Conservation (phyloP, 257 asterid species). For the Solanum chiquidenum region DNA sequence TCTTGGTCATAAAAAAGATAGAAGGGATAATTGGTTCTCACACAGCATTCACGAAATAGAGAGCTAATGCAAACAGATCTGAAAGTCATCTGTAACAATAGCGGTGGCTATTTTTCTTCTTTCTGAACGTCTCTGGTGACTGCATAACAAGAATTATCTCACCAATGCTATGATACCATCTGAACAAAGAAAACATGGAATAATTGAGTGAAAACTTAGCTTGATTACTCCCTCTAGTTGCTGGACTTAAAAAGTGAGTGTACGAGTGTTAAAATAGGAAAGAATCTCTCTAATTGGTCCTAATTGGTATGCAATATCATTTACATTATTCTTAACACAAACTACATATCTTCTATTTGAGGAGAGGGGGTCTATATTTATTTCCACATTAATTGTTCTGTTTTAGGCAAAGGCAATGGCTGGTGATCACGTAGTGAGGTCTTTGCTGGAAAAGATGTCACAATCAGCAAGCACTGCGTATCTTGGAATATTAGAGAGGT, state of each 20-base stretch:
- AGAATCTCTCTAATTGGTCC: not conserved
- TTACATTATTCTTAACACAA: not conserved
- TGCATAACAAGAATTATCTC: not conserved
- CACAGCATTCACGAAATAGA: not conserved
- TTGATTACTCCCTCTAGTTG: not conserved
- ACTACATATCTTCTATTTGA: not conserved
- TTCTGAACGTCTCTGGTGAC: not conserved
- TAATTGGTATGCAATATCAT: not conserved
- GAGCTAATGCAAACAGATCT: not conserved
- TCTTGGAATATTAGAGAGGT: constrained; percentile 93
- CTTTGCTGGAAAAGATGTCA: constrained; percentile 86
- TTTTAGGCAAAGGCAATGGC: constrained; percentile 74
- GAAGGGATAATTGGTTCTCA: not conserved
- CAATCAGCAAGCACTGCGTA: constrained; percentile 88
- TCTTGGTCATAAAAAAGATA: not conserved
- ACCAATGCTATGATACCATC: not conserved
- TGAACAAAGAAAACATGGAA: not conserved
- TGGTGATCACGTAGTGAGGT: constrained; percentile 91
- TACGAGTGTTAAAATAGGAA: not conserved
- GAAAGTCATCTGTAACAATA: not conserved
- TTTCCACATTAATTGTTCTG: not conserved
- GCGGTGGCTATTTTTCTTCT: not conserved
- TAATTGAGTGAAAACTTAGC: not conserved
- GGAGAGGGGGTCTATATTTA: not conserved
- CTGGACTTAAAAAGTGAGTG: not conserved